Base-by-base conservation (phyloP, 352 stramenopile genomes). In the Globisporangium echinulatum region DNA sequence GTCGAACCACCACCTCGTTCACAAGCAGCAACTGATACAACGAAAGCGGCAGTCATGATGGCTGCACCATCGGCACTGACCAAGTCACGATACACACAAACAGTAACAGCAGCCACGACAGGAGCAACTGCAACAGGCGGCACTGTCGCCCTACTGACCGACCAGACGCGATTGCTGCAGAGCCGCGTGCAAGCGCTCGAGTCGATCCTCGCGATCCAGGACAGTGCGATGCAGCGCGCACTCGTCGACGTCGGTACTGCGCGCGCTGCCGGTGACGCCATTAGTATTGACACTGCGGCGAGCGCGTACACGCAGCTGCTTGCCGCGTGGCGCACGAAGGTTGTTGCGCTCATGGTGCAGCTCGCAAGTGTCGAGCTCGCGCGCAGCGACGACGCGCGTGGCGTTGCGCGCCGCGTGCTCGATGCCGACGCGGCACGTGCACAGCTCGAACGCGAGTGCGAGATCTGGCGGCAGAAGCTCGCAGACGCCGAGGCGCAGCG, bases 401-500 rank as follows among this genome's bases (percentile, higher is more conserved):
- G 59, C 15, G 54, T 64, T 6, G 52, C 57, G 37, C 52, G 51
- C 7, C 58, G 60, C 56, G 42, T 62, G 47, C 36, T 17, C 10
- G 49, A 68, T 7, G 55, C 66, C 14, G 52, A 58, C 49, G 67
- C 62, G 33, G 48, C 49, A 0, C 49, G 62, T 54, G 40, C 42
- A 0, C 61, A 69, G 0, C 62, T 76, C 3, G 58, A 67, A 46
- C 58, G 70, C 5, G 61, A 86, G 15, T 39, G 72, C 1, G 68
- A 85, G 36, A 38, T 86, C 48, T 87, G 77, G 74, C 70, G 70
- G 42, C 78, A 90, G 48, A 82, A 77, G 36, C 63, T 60, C 6
- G 58, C 53, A 9, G 82, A 92, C 63, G 66, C 69, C n/a, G 58
- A 77, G 46, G 79, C 82, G n/a, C 78, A 89, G 54, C 75, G 78